Percentiles rank a stretch among this genome's conserved stretches.
phyloP scores from a whole-genome alignment of 1,284 basidiomycete species.

The Ganoderma meredithae region DNA sequence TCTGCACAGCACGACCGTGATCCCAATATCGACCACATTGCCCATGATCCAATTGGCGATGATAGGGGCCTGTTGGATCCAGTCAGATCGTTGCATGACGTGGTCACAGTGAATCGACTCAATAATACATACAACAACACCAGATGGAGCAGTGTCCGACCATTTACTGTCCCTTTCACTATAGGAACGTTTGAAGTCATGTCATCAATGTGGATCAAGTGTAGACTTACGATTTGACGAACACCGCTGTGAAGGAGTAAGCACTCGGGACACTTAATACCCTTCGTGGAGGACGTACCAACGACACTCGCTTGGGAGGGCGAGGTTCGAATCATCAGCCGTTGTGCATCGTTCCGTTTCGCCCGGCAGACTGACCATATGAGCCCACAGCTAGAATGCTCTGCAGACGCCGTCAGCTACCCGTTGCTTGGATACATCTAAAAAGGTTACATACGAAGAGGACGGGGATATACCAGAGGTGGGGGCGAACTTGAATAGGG shows the following conservation, averaged over 20 bases:
- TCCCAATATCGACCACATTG: conserved; percentile 26
- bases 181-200: not conserved
- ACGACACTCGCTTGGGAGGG: conserved; percentile 14
- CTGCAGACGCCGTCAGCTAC: conserved; percentile 1
- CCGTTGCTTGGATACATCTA: not conserved
- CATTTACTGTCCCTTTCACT: conserved; percentile 9
- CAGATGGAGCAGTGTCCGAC: conserved; percentile 12
- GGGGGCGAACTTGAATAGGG: conserved; percentile 22
- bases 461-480: conserved; percentile 27
- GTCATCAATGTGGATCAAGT: too few relatives aligned
- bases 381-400: conserved; percentile 19
- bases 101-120: not conserved
- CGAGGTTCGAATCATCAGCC: not conserved
- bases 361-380: conserved; percentile 18
- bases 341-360: not conserved
- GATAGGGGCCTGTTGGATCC: conserved; percentile 11
- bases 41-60: conserved; percentile 29
- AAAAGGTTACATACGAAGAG: conserved; percentile 11
- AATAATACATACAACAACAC: conserved; percentile 11
- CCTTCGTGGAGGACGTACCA: conserved; percentile 1
- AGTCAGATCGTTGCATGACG: not conserved
- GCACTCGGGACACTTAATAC: not conserved
- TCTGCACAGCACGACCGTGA: conserved; percentile 29
- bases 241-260: conserved; percentile 7
- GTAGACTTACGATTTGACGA: conserved; percentile 7